A percentile compares a stretch with the other conserved stretches of the same genome.
phyloP scores from a whole-genome alignment of 2,329 filamentous ascomycete genomes.

The Talaromyces rugulosus region DNA sequence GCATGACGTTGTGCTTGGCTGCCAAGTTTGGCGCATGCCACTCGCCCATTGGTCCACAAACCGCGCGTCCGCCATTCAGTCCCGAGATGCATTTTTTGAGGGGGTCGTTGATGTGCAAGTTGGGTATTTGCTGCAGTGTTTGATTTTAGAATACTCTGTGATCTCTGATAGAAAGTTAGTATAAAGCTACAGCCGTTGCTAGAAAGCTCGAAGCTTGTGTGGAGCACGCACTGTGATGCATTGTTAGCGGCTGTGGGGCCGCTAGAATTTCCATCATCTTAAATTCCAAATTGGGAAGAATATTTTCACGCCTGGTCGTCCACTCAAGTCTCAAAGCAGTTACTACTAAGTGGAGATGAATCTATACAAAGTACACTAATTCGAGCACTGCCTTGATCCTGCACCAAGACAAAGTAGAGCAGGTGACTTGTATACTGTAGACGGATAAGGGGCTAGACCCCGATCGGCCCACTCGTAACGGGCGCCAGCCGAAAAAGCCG shows the following conservation, averaged over 20 bases:
- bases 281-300: neutral
- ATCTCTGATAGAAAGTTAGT: neutral
- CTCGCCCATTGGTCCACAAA: conserved; percentile 1
- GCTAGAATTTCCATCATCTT: neutral
- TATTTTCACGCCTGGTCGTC: too few relatives aligned
- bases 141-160: neutral
- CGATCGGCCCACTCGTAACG: neutral
- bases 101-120: neutral
- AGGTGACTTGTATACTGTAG: neutral
- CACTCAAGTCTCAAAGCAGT: too few relatives aligned
- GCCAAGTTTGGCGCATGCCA: neutral
- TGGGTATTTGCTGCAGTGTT: neutral
- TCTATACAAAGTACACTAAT: too few relatives aligned
- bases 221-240: neutral
- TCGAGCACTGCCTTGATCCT: neutral
- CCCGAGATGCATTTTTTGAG: neutral
- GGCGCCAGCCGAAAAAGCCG: neutral
- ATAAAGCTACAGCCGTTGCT: neutral
- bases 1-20: conserved; percentile 9
- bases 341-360: too few relatives aligned
- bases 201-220: conserved; percentile 1
- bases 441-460: neutral
- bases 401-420: neutral
- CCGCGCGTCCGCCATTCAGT: neutral
- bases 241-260: neutral